Evolutionary conservation across 257 asterid species (phyloP).

Genomic region (Plantago major): DNA sequence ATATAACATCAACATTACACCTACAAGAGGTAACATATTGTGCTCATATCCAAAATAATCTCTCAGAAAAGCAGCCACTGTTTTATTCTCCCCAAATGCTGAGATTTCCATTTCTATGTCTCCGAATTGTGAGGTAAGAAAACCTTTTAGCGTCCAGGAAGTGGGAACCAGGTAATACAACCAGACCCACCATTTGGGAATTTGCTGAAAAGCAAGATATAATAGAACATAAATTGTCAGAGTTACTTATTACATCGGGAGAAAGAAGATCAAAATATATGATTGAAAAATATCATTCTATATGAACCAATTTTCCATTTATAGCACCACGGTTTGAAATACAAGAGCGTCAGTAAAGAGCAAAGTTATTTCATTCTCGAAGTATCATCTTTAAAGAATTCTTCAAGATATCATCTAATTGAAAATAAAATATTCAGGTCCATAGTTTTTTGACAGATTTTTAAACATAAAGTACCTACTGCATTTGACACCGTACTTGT

Average conservation of each 20-base stretch:
- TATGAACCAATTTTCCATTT: too few relatives aligned
- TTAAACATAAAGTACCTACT: not conserved
- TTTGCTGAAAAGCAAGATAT: conserved; percentile 29
- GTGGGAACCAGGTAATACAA: conserved; percentile 42
- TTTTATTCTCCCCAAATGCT: conserved; percentile 44
- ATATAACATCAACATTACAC: conserved; percentile 35
- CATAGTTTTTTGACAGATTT: too few relatives aligned
- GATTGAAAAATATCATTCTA: too few relatives aligned
- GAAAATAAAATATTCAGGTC: not conserved
- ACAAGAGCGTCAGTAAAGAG: too few relatives aligned
- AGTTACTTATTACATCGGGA: not conserved
- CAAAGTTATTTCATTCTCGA: not conserved
- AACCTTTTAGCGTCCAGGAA: conserved; percentile 54
- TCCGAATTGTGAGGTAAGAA: conserved; percentile 58
- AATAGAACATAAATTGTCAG: too few relatives aligned
- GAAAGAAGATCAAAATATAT: too few relatives aligned
- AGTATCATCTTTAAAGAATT: not conserved
- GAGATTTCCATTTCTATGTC: conserved; percentile 32
- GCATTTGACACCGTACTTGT: not conserved
- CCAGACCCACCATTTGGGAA: conserved; percentile 72
- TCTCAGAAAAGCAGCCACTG: conserved; percentile 35
- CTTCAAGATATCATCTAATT: not conserved
- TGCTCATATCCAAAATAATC: conserved; percentile 52
- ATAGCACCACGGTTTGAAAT: too few relatives aligned
- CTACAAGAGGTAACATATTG: conserved; percentile 47